Conservation (phyloP, 2,329 filamentous ascomycete genomes). For the Botrytis byssoidea region DNA sequence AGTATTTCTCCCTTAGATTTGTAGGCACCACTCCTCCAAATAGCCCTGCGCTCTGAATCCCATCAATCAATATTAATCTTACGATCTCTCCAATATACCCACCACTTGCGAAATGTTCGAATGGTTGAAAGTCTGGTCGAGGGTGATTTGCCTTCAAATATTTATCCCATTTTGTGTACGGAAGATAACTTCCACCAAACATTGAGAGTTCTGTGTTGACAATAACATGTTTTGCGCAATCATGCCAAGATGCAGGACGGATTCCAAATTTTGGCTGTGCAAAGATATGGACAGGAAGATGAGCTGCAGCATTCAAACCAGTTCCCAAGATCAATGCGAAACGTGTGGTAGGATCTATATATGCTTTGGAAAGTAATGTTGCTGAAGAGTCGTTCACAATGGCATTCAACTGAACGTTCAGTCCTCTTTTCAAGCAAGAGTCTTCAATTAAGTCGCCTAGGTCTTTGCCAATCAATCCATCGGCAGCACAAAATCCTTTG, state of each 20-base stretch:
- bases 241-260: conserved; percentile 56
- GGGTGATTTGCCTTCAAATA: conserved; percentile 52
- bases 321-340: conserved; percentile 67
- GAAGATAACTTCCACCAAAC: conserved; percentile 60
- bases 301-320: conserved; percentile 64
- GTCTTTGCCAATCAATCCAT: conserved; percentile 58
- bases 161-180: conserved; percentile 60
- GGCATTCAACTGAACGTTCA: conserved; percentile 56
- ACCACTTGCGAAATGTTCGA: conserved; percentile 63
- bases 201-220: conserved; percentile 68
- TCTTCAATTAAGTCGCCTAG: conserved; percentile 57
- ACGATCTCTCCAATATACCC: conserved; percentile 67
- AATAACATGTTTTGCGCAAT: conserved; percentile 59
- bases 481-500: conserved; percentile 61
- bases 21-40: conserved; percentile 57
- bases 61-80: conserved; percentile 57
- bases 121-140: conserved; percentile 58
- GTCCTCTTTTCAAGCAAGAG: conserved; percentile 48
- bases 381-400: conserved; percentile 68
- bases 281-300: conserved; percentile 59
- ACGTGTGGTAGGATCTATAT: conserved; percentile 56
- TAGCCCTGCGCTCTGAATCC: conserved; percentile 52
- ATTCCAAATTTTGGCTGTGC: conserved; percentile 55
- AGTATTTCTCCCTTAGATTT: conserved; percentile 53
- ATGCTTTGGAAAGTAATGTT: conserved; percentile 61